These are phyloP conservation scores for Aureobasidium sp. DNA, from an alignment of 2,329 filamentous ascomycete species.

Conservation along the genomic window DNA sequence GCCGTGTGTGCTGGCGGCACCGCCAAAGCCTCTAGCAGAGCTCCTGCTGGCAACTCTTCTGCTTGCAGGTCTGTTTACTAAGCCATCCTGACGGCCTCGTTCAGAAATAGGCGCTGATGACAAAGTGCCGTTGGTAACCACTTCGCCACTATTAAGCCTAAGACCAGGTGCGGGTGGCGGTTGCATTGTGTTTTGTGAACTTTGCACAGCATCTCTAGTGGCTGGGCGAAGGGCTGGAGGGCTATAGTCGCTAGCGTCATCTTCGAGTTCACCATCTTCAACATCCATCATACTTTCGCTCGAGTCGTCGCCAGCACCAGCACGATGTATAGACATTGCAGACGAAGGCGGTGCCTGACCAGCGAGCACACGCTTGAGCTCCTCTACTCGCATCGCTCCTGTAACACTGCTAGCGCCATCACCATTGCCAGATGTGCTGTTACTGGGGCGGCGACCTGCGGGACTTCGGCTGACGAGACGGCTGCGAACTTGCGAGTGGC, in stretches of 20 bases:
- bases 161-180: neutral
- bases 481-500: constrained; percentile 2
- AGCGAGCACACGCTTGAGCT: constrained; percentile 39
- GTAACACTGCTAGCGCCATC: constrained; percentile 31
- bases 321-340: constrained; percentile 12
- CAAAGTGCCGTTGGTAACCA: neutral
- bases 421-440: constrained; percentile 18
- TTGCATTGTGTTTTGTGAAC: neutral
- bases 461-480: neutral
- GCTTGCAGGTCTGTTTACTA: neutral
- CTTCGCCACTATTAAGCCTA: constrained; percentile 6
- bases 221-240: neutral
- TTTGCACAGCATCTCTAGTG: neutral
- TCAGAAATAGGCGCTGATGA: neutral
- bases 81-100: neutral
- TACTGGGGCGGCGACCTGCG: constrained; percentile 28
- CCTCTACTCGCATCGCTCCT: constrained; percentile 34
- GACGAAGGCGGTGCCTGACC: constrained; percentile 19
- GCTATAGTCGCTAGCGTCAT: neutral
- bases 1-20: neutral
- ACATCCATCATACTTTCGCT: constrained; percentile 55
- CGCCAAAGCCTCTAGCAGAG: neutral
- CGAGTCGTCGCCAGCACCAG: constrained; percentile 43
- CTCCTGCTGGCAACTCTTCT: constrained; percentile 7
- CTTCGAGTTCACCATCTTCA: constrained; percentile 14